A percentile compares a stretch with the other conserved stretches of the same genome.
Evolutionary conservation across 768 basidiomycete species (phyloP).

Genomic region (Suillus alpinus): DNA sequence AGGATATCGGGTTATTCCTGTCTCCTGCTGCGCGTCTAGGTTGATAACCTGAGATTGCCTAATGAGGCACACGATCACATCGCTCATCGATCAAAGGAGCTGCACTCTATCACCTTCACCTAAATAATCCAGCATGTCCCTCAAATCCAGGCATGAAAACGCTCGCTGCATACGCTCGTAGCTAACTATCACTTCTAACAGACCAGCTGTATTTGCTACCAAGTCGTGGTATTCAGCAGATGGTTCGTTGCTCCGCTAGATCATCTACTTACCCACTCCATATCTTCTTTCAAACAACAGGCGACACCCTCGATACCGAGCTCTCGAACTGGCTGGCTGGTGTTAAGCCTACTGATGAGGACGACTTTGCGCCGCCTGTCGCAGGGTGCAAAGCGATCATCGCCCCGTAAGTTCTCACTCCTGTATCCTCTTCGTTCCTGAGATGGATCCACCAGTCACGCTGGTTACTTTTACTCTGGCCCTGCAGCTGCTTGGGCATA

Average conservation of each 20-base stretch:
- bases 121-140: slow-evolving; percentile 18
- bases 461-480: slow-evolving; percentile 94
- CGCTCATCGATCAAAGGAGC: slow-evolving; percentile 13
- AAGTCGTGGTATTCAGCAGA: slow-evolving; percentile 82
- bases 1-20: neutral
- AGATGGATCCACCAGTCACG: slow-evolving; percentile 59
- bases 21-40: neutral
- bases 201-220: slow-evolving; percentile 77
- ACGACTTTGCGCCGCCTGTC: slow-evolving; percentile 64
- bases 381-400: slow-evolving; percentile 82
- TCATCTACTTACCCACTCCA: slow-evolving; percentile 10
- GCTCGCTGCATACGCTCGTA: neutral
- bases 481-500: slow-evolving; percentile 96
- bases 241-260: slow-evolving; percentile 39
- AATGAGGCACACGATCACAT: slow-evolving; percentile 21
- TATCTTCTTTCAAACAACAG: slow-evolving; percentile 36
- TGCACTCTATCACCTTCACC: slow-evolving; percentile 10
- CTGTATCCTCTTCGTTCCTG: neutral
- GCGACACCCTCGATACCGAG: slow-evolving; percentile 53
- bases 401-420: slow-evolving; percentile 71
- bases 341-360: slow-evolving; percentile 46
- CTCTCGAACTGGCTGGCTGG: slow-evolving; percentile 61
- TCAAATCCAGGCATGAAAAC: slow-evolving; percentile 23
- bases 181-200: slow-evolving; percentile 13
- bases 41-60: slow-evolving; percentile 15